Base-by-base conservation (phyloP, 805 yeast species). In the Isabelozyma gotoi region DNA sequence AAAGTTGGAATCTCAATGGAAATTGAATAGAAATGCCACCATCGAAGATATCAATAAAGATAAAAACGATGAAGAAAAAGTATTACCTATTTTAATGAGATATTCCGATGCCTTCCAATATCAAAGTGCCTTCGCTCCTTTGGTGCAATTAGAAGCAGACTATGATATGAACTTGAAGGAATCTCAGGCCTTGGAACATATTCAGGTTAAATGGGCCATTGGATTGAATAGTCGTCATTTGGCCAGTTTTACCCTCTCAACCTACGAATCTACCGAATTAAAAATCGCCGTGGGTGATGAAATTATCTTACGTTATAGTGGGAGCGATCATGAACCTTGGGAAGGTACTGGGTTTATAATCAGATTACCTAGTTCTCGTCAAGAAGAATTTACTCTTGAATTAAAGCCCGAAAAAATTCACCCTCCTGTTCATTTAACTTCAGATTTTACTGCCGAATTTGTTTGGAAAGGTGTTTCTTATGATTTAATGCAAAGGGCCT, bases 391-490 rank as follows among this genome's bases (percentile, higher is more conserved):
- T 54, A 84, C 91, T 1, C 64, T 89, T 38, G 96, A 89, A 60
- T 69, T 90, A 48, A 65, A 61, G 36, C 68, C 78, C 2, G 56
- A 62, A 11, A 71, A 66, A 17, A 57, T 46, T 2, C 34, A 44
- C 5, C 50, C 52, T 2, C 87, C 87, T 40, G 77, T 83, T 2
- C 73, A 82, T 47, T 58, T 77, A 32, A 75, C 77, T 2, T 73
- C 80, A 4, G 88, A 84, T 17, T 91, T 88, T 60, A 80, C 91
- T 1, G 90, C 91, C 0, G 92, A 88, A 53, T 85, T 88, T 59
- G 88, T 86, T 41, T 91, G 97, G 97, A 86, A 86, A 52, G 94
- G 92, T 12, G 81, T 84, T 2, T 73, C 96, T 1, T 90, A 84
- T 58, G 83, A 79, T 33, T 77, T 97, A 56, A 88, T 88, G 94